These are phyloP conservation scores for Pterocarpus santalinus DNA, from an alignment of 306 rosid species.

Conservation along the genomic window DNA sequence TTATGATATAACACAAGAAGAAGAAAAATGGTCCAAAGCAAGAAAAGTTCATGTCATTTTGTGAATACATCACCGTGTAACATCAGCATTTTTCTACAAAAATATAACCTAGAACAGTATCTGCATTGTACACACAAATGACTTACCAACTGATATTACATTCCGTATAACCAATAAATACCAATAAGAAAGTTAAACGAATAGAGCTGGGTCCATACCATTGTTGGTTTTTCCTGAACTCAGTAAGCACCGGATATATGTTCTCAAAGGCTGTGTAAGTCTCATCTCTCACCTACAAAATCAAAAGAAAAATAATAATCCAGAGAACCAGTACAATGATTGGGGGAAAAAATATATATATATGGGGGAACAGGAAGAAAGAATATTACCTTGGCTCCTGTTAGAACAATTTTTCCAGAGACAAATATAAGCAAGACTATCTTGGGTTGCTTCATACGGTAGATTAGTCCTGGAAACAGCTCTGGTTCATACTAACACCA, in stretches of 20 bases:
- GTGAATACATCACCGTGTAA: no score
- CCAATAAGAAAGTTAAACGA: not conserved
- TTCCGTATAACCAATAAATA: not conserved
- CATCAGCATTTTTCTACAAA: no score
- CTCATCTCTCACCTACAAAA: conserved; percentile 83
- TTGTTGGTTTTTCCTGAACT: conserved; percentile 93
- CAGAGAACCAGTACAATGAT: not conserved
- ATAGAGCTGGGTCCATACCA: conserved; percentile 59
- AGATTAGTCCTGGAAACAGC: conserved; percentile 94
- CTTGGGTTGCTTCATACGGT: conserved; percentile 97
- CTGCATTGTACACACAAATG: no score
- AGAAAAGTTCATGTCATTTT: no score
- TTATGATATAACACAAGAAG: no score
- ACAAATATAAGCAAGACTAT: conserved; percentile 94
- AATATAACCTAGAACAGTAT: no score
- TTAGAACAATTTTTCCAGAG: conserved; percentile 94
- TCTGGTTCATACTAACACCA: conserved; percentile 90
- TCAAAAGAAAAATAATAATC: conserved; percentile 1
- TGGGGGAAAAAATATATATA: no score
- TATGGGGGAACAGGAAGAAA: not conserved
- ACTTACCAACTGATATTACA: not conserved
- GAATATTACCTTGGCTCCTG: conserved; percentile 91
- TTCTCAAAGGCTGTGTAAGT: conserved; percentile 95
- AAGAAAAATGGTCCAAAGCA: no score
- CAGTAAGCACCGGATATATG: conserved; percentile 91